A percentile compares a stretch with the other conserved stretches of the same genome.
phyloP scores from a whole-genome alignment of 1,139 yeast genomes.

The Yamadazyma sp. region DNA sequence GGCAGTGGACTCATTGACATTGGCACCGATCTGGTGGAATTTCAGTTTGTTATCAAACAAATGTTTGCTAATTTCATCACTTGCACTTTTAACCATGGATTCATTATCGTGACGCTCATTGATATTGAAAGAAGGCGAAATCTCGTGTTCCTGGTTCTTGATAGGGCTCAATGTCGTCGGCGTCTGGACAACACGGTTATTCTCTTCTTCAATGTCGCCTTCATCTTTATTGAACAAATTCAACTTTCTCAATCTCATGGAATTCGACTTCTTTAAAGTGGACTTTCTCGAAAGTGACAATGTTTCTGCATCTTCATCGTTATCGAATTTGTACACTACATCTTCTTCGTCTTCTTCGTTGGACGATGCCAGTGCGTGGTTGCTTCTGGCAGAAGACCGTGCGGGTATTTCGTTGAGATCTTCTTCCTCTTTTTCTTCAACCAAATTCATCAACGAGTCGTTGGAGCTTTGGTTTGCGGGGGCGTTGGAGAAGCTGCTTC shows the following conservation, averaged over 20 bases:
- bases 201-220: conserved; percentile 15
- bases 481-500: conserved; percentile 1
- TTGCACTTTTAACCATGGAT: conserved; percentile 15
- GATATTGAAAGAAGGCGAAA: conserved; percentile 18
- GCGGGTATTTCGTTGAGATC: conserved; percentile 3
- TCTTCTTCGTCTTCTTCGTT: conserved; percentile 29
- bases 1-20: conserved; percentile 16
- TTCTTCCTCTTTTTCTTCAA: conserved; percentile 42
- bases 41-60: conserved; percentile 17
- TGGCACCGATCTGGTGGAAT: conserved; percentile 23
- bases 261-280: conserved; percentile 40
- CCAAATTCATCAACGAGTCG: conserved; percentile 42
- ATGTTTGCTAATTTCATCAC: conserved; percentile 17
- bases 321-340: conserved; percentile 33
- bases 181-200: conserved; percentile 10
- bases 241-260: conserved; percentile 45
- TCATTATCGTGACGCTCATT: conserved; percentile 10
- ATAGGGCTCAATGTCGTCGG: conserved; percentile 8
- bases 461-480: conserved; percentile 23
- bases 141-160: conserved; percentile 8
- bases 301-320: conserved; percentile 24
- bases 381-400: not conserved
- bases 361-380: no score
- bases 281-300: conserved; percentile 36
- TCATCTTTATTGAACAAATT: conserved; percentile 30